A percentile compares a stretch with the other conserved stretches of the same genome.
Evolutionary conservation across 1,284 basidiomycete genomes (phyloP).

Genomic region (Golubevia pallescens): DNA sequence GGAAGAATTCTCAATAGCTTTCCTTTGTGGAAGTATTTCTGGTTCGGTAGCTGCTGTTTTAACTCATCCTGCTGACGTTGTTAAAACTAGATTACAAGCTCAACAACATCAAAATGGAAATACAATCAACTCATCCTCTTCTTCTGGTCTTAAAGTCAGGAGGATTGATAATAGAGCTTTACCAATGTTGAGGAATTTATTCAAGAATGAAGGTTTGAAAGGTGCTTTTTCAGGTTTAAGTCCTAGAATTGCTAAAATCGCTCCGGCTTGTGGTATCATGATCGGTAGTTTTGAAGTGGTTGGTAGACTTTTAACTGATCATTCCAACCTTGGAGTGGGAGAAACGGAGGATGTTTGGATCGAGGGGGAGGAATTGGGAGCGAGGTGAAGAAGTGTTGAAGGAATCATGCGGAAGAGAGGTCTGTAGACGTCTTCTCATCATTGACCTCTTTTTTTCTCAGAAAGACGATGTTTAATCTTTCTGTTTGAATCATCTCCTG

Average conservation of each 20-base stretch:
- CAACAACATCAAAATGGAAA: not conserved
- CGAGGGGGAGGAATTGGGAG: no score
- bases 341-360: no score
- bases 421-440: no score
- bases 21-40: slow-evolving; percentile 24
- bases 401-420: no score
- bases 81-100: slow-evolving; percentile 87
- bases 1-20: slow-evolving; percentile 43
- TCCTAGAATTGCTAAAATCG: slow-evolving; percentile 91
- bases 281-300: no score
- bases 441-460: no score
- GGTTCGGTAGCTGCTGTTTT: slow-evolving; percentile 77
- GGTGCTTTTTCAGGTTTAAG: slow-evolving; percentile 84
- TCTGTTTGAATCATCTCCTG: no score
- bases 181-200: slow-evolving; percentile 74
- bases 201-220: slow-evolving; percentile 77
- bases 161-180: slow-evolving; percentile 67
- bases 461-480: no score
- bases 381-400: no score
- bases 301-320: no score
- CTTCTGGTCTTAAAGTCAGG: not conserved
- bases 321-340: no score
- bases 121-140: not conserved
- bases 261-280: slow-evolving; percentile 98
- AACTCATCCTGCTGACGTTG: slow-evolving; percentile 93